Percentiles rank a stretch among this genome's conserved stretches.
Conservation (phyloP, 495 filamentous ascomycete genomes). For the Lophiotrema nucula region DNA sequence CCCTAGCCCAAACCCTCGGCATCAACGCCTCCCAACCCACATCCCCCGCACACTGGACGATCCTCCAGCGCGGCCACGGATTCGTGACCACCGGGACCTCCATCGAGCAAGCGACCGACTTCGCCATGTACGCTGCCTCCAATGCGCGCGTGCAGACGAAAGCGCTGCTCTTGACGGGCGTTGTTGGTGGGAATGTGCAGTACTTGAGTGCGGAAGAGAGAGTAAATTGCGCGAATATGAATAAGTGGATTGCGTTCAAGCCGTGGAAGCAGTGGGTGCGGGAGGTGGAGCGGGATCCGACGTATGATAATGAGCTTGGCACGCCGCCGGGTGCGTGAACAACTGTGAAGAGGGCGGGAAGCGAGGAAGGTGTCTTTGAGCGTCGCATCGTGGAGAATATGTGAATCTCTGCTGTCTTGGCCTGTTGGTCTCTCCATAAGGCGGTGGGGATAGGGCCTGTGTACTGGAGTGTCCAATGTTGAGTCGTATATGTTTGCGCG, state of each 20-base stretch:
- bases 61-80: slow-evolving; percentile 41
- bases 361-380: too few species aligned
- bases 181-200: slow-evolving; percentile 30
- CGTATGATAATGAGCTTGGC: too few species aligned
- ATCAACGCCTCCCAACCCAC: slow-evolving; percentile 21
- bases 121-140: slow-evolving; percentile 32
- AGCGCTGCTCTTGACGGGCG: slow-evolving; percentile 31
- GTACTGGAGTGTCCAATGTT: too few species aligned
- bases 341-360: too few species aligned
- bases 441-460: too few species aligned
- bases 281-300: too few species aligned
- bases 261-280: too few species aligned
- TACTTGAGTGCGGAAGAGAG: slow-evolving; percentile 35
- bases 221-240: slow-evolving; percentile 30
- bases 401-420: too few species aligned
- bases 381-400: too few species aligned
- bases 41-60: slow-evolving; percentile 11
- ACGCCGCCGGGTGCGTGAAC: too few species aligned
- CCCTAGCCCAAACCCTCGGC: slow-evolving; percentile 38
- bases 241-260: slow-evolving; percentile 8
- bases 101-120: slow-evolving; percentile 35
- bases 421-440: too few species aligned
- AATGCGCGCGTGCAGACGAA: slow-evolving; percentile 37
- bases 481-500: too few species aligned
- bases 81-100: slow-evolving; percentile 28